Conservation (phyloP, 768 basidiomycete genomes). For the Coprinellus aureogranulatus region DNA sequence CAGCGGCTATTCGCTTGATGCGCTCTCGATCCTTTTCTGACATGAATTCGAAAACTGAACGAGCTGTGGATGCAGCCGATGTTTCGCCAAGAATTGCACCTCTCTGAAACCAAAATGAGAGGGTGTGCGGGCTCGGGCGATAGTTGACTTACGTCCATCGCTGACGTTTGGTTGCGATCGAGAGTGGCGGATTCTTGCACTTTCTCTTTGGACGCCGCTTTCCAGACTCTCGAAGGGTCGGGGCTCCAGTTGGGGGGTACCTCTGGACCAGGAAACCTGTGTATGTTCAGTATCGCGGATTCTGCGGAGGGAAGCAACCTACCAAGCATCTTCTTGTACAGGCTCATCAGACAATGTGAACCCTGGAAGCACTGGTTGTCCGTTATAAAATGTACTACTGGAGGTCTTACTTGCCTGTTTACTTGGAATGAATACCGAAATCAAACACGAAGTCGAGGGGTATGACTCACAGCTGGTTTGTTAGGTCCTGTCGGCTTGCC, state of each 20-base stretch:
- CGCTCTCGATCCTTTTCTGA: slow-evolving; percentile 90
- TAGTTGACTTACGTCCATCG: slow-evolving; percentile 62
- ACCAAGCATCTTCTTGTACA: slow-evolving; percentile 71
- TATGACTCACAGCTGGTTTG: slow-evolving; percentile 24
- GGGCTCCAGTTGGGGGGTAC: slow-evolving; percentile 85
- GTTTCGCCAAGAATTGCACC: slow-evolving; percentile 83
- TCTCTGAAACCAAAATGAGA: slow-evolving; percentile 47
- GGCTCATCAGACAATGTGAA: slow-evolving; percentile 71
- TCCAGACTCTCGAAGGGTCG: slow-evolving; percentile 76
- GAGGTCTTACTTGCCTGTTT: slow-evolving; percentile 28
- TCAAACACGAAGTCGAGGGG: too few species aligned
- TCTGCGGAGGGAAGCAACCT: slow-evolving; percentile 22
- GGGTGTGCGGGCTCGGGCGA: neutral
- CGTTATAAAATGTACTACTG: slow-evolving; percentile 63
- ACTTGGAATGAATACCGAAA: too few species aligned
- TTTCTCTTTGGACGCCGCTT: slow-evolving; percentile 46
- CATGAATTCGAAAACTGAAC: slow-evolving; percentile 92
- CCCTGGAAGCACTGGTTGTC: slow-evolving; percentile 66
- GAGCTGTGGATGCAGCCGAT: slow-evolving; percentile 61
- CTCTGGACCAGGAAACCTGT: slow-evolving; percentile 81
- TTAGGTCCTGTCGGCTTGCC: slow-evolving; percentile 24
- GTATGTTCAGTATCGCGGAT: neutral
- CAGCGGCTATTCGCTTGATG: slow-evolving; percentile 56
- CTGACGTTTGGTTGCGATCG: slow-evolving; percentile 46
- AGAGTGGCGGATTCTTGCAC: slow-evolving; percentile 8